Conservation (phyloP, 805 yeast genomes). For the Jamesozyma piceae region DNA sequence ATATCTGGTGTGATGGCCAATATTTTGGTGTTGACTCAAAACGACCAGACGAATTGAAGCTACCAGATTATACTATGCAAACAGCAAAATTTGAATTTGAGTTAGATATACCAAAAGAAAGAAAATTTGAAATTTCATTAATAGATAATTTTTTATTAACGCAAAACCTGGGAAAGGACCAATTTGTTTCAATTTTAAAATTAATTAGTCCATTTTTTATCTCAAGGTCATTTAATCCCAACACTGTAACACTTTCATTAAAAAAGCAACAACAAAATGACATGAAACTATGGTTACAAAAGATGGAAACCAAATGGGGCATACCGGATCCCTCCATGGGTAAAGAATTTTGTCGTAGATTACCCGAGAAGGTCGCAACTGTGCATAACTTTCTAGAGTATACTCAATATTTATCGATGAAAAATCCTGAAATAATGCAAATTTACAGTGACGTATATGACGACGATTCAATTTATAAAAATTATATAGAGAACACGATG, state of each 20-base stretch:
- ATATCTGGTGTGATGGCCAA: constrained; percentile 41
- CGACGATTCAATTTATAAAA: constrained; percentile 20
- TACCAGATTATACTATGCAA: constrained; percentile 15
- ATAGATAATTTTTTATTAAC: constrained; percentile 41
- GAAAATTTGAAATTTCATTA: constrained; percentile 34
- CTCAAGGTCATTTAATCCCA: constrained; percentile 32
- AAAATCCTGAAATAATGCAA: constrained; percentile 18
- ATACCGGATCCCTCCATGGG: not conserved
- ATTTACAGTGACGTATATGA: constrained; percentile 21
- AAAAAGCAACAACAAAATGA: constrained; percentile 19
- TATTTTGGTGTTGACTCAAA: constrained; percentile 20
- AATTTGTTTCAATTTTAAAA: constrained; percentile 32
- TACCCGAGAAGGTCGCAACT: constrained; percentile 17
- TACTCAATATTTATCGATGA: constrained; percentile 15
- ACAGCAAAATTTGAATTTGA: constrained; percentile 18
- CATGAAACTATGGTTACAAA: constrained; percentile 23
- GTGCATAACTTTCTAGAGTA: constrained; percentile 20
- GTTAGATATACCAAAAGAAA: constrained; percentile 30
- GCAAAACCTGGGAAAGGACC: constrained; percentile 42
- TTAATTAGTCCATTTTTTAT: constrained; percentile 38
- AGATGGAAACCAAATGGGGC: constrained; percentile 24
- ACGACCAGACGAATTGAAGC: constrained; percentile 10
- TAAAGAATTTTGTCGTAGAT: constrained; percentile 1
- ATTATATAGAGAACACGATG: constrained; percentile 21
- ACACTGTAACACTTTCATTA: constrained; percentile 20